Base-by-base conservation (phyloP, 1,139 yeast species). In the Nakaseomyces sp. region DNA sequence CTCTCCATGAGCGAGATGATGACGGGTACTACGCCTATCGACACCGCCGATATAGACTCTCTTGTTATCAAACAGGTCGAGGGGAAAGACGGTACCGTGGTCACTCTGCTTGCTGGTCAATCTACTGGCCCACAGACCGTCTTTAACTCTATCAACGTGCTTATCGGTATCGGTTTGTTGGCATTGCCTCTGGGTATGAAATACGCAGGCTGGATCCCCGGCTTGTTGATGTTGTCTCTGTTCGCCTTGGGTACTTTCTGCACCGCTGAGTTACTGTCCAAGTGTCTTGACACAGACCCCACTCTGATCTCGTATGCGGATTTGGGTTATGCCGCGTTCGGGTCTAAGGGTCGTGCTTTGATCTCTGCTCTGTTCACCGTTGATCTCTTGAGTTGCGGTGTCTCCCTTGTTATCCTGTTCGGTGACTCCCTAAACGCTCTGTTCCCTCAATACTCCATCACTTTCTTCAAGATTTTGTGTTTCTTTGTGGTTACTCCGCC, bases 301-400 rank as follows among this genome's bases (percentile, higher is more conserved):
- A 78, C 89, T 0, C 69, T 89, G 50, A 81, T 81, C 74, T 85
- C 96, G 0, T 89, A 88, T 61, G 95, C 95, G 5, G 96, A 88
- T 62, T 69, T 85, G 53, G 93, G 89, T 6, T 80, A 75, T 54
- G 88, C 85, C 4, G 81, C 91, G 1, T 83, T 79, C 60, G 85
- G 84, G 0, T 55, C 73, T 5, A 68, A 65, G 35, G 84, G 81
- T 1, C 68, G 85, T 47, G 65, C 81, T 1, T 60, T 82, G 29
- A 83, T 86, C 16, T 86, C 95, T 0, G 49, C 74, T 3, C 65
- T 87, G 8, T 88, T 89, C 58, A 75, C 89, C 0, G 52, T 85
- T 44, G 97, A 89, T 60, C 70, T 89, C 31, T 55, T 79, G 42
- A 95, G 94, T 0, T 86, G 93, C 3, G 78, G 86, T 40, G 76